Conservation (phyloP, 306 rosid species). For the Alnus rubra region DNA sequence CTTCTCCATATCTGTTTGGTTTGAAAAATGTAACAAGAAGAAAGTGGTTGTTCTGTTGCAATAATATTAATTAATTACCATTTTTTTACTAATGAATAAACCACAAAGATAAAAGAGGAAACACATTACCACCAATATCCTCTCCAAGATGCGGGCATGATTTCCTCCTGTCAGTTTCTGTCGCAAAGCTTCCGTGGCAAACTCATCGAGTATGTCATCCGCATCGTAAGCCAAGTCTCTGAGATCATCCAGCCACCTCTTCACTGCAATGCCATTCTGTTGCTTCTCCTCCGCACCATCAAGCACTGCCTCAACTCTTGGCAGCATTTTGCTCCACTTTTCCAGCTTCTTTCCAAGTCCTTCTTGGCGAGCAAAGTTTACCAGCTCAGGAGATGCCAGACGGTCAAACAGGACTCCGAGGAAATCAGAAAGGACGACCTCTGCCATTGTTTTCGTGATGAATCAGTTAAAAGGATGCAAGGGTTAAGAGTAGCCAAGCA, state of each 20-base stretch:
- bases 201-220: conserved; percentile 27
- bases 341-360: not conserved
- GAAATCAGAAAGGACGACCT: conserved; percentile 1
- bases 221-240: conserved; percentile 15
- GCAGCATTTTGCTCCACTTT: not conserved
- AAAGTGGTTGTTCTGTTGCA: no score
- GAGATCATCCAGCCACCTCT: conserved; percentile 21
- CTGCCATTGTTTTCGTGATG: not conserved
- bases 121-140: no score
- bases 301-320: not conserved
- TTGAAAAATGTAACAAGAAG: no score
- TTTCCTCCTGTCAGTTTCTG: conserved; percentile 3
- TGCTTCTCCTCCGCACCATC: conserved; percentile 7
- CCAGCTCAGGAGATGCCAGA: not conserved
- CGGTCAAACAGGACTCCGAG: not conserved
- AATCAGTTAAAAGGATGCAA: not conserved
- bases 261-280: not conserved
- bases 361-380: not conserved
- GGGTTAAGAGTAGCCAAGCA: not conserved
- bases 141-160: no score
- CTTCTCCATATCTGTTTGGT: no score
- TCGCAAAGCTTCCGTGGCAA: not conserved
- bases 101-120: no score
- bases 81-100: no score
- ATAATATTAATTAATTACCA: no score